phyloP scores from a whole-genome alignment of 139 green algal species.

The Desmodesmus armatus region DNA sequence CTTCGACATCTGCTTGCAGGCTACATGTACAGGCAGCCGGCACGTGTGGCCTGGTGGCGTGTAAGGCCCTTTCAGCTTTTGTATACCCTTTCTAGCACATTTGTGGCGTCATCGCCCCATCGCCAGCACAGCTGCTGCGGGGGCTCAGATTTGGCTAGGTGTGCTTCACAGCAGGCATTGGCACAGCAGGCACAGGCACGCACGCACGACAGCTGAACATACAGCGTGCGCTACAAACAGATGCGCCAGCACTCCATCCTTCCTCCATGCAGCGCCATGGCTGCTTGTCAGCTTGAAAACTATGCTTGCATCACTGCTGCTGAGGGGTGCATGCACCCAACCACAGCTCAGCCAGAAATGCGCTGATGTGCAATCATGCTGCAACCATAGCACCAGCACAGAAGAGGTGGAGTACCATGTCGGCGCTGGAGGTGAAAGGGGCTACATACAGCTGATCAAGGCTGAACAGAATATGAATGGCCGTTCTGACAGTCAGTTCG shows the following conservation, averaged over 20 bases:
- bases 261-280: background rate
- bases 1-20: background rate
- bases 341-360: background rate
- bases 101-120: slow-evolving; percentile 16
- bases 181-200: background rate
- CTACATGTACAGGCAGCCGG: background rate
- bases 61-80: background rate
- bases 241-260: background rate
- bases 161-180: slow-evolving; percentile 3
- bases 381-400: background rate
- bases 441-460: background rate
- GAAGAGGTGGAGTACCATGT: background rate
- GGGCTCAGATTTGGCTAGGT: slow-evolving; percentile 40
- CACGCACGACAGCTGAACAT: background rate
- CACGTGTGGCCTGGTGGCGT: background rate
- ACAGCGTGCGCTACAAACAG: background rate
- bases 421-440: background rate
- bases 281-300: slow-evolving; percentile 40
- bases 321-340: too few relatives aligned
- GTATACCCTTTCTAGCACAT: background rate
- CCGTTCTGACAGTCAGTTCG: background rate
- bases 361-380: too few relatives aligned
- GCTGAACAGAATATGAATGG: background rate
- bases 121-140: slow-evolving; percentile 7
- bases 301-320: background rate